phyloP scores from a whole-genome alignment of 2,329 filamentous ascomycete genomes.

The Aspergillus floridensis region DNA sequence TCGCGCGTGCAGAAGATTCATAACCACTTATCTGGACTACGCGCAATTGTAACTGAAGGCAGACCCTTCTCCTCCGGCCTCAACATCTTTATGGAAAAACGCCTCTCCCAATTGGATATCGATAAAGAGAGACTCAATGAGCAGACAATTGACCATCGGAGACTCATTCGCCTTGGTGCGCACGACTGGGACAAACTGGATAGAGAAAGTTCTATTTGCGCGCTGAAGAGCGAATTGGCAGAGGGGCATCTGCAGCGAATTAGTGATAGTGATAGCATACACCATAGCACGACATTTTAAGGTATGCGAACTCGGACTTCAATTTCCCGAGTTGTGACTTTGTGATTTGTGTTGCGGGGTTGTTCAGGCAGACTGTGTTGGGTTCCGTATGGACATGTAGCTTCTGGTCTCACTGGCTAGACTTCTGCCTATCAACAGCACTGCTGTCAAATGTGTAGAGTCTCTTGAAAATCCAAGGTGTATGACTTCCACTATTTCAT shows the following conservation, averaged over 20 bases:
- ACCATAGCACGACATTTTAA: slow-evolving; percentile 42
- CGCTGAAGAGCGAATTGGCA: slow-evolving; percentile 48
- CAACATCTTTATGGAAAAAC: slow-evolving; percentile 42
- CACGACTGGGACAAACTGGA: slow-evolving; percentile 50
- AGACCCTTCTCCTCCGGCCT: slow-evolving; percentile 38
- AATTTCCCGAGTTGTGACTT: too few relatives aligned
- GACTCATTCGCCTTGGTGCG: slow-evolving; percentile 40
- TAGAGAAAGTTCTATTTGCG: slow-evolving; percentile 47
- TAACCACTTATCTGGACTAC: slow-evolving; percentile 40
- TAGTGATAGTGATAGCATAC: slow-evolving; percentile 44
- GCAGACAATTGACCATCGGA: slow-evolving; percentile 46
- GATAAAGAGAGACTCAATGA: slow-evolving; percentile 47
- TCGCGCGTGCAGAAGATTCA: slow-evolving; percentile 40
- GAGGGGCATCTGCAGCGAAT: slow-evolving; percentile 48
- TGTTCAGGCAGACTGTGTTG: too few relatives aligned
- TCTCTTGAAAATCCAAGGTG: too few relatives aligned
- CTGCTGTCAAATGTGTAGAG: too few relatives aligned
- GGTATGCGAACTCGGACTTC: too few relatives aligned
- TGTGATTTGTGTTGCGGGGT: too few relatives aligned
- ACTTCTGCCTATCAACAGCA: too few relatives aligned
- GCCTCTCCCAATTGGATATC: slow-evolving; percentile 44
- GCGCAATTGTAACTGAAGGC: slow-evolving; percentile 43
- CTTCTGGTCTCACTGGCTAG: too few relatives aligned
- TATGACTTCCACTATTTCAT: too few relatives aligned
- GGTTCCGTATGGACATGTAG: too few relatives aligned